phyloP scores from a whole-genome alignment of 257 asterid genomes.

The Fraxinus cuspidata region DNA sequence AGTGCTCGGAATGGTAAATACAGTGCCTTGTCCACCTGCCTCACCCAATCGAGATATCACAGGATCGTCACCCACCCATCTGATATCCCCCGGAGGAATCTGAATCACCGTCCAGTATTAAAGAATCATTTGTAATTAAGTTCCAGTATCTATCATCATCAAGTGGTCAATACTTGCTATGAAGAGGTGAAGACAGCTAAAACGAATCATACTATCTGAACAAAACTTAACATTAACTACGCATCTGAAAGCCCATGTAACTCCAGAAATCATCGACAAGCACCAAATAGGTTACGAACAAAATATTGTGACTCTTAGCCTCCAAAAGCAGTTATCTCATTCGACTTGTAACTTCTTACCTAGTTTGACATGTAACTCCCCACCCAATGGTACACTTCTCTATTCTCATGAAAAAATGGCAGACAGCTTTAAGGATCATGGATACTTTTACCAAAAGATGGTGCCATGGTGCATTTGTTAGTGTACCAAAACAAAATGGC shows the following conservation, averaged over 20 bases:
- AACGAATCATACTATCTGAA: not conserved
- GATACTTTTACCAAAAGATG: not conserved
- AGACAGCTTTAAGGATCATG: not conserved
- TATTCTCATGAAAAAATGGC: not conserved
- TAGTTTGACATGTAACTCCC: not conserved
- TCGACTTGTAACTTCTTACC: not conserved
- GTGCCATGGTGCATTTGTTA: not conserved
- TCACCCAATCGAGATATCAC: slow-evolving; percentile 58
- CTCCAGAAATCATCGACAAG: not conserved
- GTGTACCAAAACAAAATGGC: not conserved
- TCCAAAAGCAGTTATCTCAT: not conserved
- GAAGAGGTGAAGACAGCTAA: slow-evolving; percentile 4
- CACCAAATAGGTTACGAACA: not conserved
- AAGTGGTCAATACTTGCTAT: not conserved
- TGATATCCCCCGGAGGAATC: slow-evolving; percentile 83
- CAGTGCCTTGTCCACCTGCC: slow-evolving; percentile 30
- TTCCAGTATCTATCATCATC: not conserved
- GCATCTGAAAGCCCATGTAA: slow-evolving; percentile 1
- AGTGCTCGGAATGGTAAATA: slow-evolving; percentile 40
- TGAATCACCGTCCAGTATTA: slow-evolving; percentile 31
- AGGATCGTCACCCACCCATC: slow-evolving; percentile 92
- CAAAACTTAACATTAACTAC: slow-evolving; percentile 4
- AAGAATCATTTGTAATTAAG: slow-evolving; percentile 15
- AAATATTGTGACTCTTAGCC: not conserved
- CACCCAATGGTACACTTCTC: not conserved